Evolutionary conservation across 2,329 filamentous ascomycete genomes (phyloP), one percentile per base, ranked within the genome.

Genomic region (Nectriaceae sp.): DNA sequence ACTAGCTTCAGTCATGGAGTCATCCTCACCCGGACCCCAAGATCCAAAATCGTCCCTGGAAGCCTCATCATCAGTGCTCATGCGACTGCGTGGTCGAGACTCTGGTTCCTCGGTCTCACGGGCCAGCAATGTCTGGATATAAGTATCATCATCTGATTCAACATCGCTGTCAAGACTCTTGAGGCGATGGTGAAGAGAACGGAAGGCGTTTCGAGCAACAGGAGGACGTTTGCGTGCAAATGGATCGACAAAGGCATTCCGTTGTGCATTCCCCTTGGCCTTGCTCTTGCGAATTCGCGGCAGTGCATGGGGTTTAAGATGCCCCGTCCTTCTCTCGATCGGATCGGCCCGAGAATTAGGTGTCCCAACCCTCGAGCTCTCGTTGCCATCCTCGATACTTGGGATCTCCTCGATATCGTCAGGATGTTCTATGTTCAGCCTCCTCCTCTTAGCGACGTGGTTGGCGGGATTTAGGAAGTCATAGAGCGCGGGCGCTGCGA

Each of bases 71-170:
- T 86, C 82, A 2, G 79, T 79, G 62, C 79, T 83, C 76, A 85
- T 80, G 36, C 88, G 89, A 67, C 89, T 96, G 38, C 85, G 84
- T 41, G 88, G 88, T 36, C 88, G 83, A 54, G 89, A 96, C 51
- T 94, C 92, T 26, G 85, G 84, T 56, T 94, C 92, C 65, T 96
- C 92, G 0, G 89, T 95, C 65, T 92, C 90, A 39, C 86, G 79
- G 11, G 81, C 83, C 11, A 87, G 83, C 22, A 69, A 49, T 26
- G 73, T 72, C 33, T 74, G 71, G 40, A 81, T 81, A 54, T 83
- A 80, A 2, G 70, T 74, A 47, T 97, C 91, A 57, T 95, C 92
- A 55, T 96, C 92, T 0, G 90, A 95, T 66, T 97, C 90, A n/a
- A 88, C 88, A 80, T 74, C 80, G 87, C 65, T 81, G 72, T 68